Conservation (phyloP, 2,329 filamentous ascomycete genomes). For the Phaeoacremonium minimum region DNA sequence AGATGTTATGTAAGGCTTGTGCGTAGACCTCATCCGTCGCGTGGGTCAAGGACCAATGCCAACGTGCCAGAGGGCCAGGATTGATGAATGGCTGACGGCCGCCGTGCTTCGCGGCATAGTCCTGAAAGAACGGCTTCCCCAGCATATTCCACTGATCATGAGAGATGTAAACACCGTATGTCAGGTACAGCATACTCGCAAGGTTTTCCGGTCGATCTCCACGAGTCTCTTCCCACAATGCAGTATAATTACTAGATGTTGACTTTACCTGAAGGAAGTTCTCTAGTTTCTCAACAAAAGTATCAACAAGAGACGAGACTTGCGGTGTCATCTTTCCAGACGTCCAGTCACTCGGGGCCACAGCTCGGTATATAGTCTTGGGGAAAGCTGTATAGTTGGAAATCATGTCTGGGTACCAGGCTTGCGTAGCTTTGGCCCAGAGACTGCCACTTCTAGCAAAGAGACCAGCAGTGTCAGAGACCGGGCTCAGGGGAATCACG, state of each 20-base stretch:
- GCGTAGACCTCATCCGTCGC: slow-evolving; percentile 8
- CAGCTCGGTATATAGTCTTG: neutral
- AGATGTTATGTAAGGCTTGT: slow-evolving; percentile 5
- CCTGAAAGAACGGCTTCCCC: neutral
- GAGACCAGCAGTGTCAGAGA: slow-evolving; percentile 4
- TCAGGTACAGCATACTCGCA: neutral
- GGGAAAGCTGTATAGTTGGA: slow-evolving; percentile 3
- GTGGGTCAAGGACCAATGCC: slow-evolving; percentile 3
- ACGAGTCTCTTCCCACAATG: neutral
- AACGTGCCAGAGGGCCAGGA: slow-evolving; percentile 1
- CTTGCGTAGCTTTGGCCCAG: slow-evolving; percentile 3
- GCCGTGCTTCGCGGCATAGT: neutral
- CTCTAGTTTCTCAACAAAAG: neutral
- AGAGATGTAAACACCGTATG: neutral
- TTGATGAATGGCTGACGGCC: slow-evolving; percentile 3
- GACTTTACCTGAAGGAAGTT: neutral
- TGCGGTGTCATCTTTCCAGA: neutral
- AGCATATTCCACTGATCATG: neutral
- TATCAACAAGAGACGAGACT: neutral
- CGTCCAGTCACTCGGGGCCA: neutral
- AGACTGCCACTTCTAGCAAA: slow-evolving; percentile 5
- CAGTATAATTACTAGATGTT: neutral
- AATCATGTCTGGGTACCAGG: slow-evolving; percentile 5
- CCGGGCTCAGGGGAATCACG: neutral
- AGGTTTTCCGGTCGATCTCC: slow-evolving; percentile 1